Evolutionary conservation across 2,329 filamentous ascomycete species (phyloP).

Genomic region (Fusarium compactum): DNA sequence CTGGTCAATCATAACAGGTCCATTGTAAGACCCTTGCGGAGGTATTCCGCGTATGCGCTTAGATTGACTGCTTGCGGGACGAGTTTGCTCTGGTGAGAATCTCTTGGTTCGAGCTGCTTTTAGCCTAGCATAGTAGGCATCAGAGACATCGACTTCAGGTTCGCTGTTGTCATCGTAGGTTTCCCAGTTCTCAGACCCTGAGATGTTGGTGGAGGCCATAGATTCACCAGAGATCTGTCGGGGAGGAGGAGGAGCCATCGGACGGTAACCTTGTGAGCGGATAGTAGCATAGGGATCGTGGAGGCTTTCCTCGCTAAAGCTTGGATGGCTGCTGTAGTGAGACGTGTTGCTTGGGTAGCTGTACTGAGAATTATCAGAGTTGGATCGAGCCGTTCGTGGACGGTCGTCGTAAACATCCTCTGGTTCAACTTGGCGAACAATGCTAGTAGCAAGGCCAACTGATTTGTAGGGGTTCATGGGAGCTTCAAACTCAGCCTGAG

Average conservation of each 20-base stretch:
- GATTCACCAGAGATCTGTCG: constrained; percentile 76
- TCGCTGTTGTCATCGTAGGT: constrained; percentile 90
- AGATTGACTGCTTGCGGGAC: constrained; percentile 57
- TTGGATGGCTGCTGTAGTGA: constrained; percentile 47
- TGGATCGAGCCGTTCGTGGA: constrained; percentile 52
- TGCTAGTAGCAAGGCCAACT: constrained; percentile 63
- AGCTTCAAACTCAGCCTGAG: constrained; percentile 64
- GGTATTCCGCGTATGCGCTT: constrained; percentile 69
- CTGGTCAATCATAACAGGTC: constrained; percentile 64
- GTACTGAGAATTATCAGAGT: constrained; percentile 56
- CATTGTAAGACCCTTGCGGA: constrained; percentile 60
- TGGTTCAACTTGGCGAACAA: constrained; percentile 72
- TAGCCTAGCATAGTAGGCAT: constrained; percentile 84
- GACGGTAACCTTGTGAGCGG: constrained; percentile 56
- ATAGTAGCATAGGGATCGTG: constrained; percentile 58
- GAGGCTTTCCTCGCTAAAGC: constrained; percentile 54
- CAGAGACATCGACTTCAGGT: constrained; percentile 78
- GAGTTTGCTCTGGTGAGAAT: constrained; percentile 62
- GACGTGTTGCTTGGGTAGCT: constrained; percentile 51
- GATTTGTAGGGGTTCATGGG: constrained; percentile 63
- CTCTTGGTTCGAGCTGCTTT: constrained; percentile 76
- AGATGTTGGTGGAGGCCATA: constrained; percentile 79
- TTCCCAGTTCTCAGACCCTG: constrained; percentile 97
- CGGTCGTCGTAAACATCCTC: constrained; percentile 89
- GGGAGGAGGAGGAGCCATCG: constrained; percentile 57